Evolutionary conservation across 2,329 filamentous ascomycete genomes (phyloP).

Genomic region (Trichoderma cornu-damae): DNA sequence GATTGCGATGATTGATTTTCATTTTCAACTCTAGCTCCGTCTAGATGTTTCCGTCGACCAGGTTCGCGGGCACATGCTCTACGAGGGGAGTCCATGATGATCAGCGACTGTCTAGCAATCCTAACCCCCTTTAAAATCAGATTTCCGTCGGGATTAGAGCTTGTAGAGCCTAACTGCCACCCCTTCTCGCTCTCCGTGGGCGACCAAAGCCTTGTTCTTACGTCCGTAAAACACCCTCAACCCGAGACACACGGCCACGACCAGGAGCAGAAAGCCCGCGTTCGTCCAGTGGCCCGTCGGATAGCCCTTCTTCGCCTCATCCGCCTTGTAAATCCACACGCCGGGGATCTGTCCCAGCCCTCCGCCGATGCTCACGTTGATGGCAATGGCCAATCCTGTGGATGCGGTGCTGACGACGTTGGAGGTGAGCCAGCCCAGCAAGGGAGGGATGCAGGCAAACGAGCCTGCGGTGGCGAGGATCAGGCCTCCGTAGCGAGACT

Average conservation of each 20-base stretch:
- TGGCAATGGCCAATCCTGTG: constrained; percentile 62
- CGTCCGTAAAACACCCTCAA: constrained; percentile 53
- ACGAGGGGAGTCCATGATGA: neutral
- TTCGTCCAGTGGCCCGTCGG: constrained; percentile 67
- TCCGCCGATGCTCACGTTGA: constrained; percentile 63
- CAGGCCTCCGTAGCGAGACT: constrained; percentile 61
- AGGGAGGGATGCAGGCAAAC: constrained; percentile 63
- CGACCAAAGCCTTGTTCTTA: constrained; percentile 37
- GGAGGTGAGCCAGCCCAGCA: constrained; percentile 65
- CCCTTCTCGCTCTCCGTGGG: constrained; percentile 29
- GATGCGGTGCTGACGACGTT: constrained; percentile 62
- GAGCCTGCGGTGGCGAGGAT: constrained; percentile 62
- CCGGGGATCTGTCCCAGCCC: constrained; percentile 67
- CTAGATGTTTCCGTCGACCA: no score
- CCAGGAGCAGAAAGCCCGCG: constrained; percentile 54
- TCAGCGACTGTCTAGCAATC: neutral
- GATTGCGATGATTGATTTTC: neutral
- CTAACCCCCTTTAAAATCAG: no score
- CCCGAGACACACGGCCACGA: constrained; percentile 48
- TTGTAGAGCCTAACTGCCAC: constrained; percentile 39
- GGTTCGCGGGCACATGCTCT: no score
- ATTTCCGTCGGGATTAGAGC: constrained; percentile 24
- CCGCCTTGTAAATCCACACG: constrained; percentile 67
- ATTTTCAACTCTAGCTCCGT: no score
- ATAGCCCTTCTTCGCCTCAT: constrained; percentile 56